Evolutionary conservation across 805 yeast species (phyloP).

Genomic region (Pichia insulana): DNA sequence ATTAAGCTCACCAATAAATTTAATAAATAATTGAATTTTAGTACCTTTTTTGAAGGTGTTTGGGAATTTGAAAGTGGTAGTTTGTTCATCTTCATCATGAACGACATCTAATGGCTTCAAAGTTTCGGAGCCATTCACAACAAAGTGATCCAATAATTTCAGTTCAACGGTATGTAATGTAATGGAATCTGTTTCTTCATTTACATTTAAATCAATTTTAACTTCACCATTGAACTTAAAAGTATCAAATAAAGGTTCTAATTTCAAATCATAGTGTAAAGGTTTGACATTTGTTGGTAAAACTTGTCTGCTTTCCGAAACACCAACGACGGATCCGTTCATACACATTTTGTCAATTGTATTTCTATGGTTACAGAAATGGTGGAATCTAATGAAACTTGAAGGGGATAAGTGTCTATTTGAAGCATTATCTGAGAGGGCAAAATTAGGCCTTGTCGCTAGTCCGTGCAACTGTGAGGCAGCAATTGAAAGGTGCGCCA

Average conservation of each 20-base stretch:
- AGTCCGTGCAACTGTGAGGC: not conserved
- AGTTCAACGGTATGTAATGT: conserved; percentile 34
- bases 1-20: conserved; percentile 38
- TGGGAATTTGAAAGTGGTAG: conserved; percentile 52
- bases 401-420: not conserved
- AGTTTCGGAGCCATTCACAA: conserved; percentile 13
- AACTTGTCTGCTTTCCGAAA: conserved; percentile 21
- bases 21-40: conserved; percentile 26
- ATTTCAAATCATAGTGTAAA: conserved; percentile 57
- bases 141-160: conserved; percentile 18
- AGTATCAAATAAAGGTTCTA: conserved; percentile 30
- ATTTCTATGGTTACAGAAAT: conserved; percentile 4
- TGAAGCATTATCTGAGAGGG: not conserved
- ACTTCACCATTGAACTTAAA: conserved; percentile 47
- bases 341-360: conserved; percentile 5
- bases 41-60: conserved; percentile 24
- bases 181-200: conserved; percentile 37
- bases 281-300: conserved; percentile 56
- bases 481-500: not conserved
- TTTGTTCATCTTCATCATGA: conserved; percentile 50
- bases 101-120: conserved; percentile 15
- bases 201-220: conserved; percentile 40
- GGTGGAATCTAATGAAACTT: not conserved
- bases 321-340: conserved; percentile 2
- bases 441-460: not conserved